A percentile compares a stretch with the other conserved stretches of the same genome.
These are phyloP conservation scores for Kwoniella europaea DNA, from an alignment of 768 basidiomycete genomes.

Conservation along the genomic window DNA sequence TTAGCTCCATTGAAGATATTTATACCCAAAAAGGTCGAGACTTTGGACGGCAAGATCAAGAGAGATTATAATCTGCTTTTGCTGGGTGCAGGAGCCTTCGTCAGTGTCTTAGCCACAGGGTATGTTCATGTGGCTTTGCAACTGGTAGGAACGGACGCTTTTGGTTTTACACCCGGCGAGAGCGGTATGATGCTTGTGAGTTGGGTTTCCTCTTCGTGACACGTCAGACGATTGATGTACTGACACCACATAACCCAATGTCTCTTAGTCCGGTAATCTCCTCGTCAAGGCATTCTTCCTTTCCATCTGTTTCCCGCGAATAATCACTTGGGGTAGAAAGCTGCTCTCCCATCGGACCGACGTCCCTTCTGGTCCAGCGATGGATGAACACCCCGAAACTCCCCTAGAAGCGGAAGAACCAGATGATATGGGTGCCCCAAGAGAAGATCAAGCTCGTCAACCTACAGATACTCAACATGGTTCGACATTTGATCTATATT, in stretches of 20 bases:
- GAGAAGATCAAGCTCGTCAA: constrained; percentile 18
- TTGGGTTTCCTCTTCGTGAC: not conserved
- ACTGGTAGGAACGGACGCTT: constrained; percentile 51
- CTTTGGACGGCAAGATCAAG: constrained; percentile 14
- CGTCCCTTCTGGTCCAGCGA: constrained; percentile 3
- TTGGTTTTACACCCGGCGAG: constrained; percentile 47
- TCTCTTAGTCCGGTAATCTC: constrained; percentile 27
- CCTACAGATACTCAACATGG: constrained; percentile 47
- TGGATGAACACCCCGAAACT: constrained; percentile 28
- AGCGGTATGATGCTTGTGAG: constrained; percentile 43
- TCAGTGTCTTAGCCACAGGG: constrained; percentile 51
- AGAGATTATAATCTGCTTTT: constrained; percentile 43
- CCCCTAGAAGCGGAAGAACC: constrained; percentile 35
- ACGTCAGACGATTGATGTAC: not conserved
- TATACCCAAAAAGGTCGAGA: constrained; percentile 30
- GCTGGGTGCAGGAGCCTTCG: constrained; percentile 48
- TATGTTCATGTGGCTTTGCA: constrained; percentile 54
- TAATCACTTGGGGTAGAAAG: constrained; percentile 40
- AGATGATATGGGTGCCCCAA: constrained; percentile 23
- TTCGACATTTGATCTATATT: constrained; percentile 52
- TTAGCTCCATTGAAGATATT: constrained; percentile 50
- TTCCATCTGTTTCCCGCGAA: constrained; percentile 40
- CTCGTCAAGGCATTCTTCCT: constrained; percentile 50
- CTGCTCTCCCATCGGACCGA: constrained; percentile 21
- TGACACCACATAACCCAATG: not conserved